Evolutionary conservation across 257 asterid genomes (phyloP).

Genomic region (Buddleja alternifolia): DNA sequence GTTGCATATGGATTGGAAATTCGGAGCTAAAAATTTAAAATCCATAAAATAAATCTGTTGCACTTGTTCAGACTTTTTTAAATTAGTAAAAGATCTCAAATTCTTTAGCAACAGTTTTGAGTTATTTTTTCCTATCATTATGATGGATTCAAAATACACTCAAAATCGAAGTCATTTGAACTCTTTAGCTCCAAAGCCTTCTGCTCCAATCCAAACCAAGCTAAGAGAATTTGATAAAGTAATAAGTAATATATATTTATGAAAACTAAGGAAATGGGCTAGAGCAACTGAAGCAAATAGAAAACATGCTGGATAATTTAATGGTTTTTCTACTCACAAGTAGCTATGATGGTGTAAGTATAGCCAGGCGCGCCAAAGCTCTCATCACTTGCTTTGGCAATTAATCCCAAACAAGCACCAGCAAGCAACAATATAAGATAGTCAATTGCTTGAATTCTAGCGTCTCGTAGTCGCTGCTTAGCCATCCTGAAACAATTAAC

Average conservation of each 20-base stretch:
- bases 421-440: constrained; percentile 84
- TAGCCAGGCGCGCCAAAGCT: constrained; percentile 87
- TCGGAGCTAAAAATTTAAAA: too few relatives aligned
- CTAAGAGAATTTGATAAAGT: too few relatives aligned
- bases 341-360: constrained; percentile 85
- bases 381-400: constrained; percentile 73
- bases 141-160: too few relatives aligned
- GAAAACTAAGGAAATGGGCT: neutral
- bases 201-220: too few relatives aligned
- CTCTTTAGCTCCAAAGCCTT: too few relatives aligned
- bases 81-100: too few relatives aligned
- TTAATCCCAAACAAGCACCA: constrained; percentile 88
- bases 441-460: constrained; percentile 77
- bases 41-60: too few relatives aligned
- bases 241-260: neutral
- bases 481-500: constrained; percentile 56
- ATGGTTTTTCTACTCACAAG: constrained; percentile 60
- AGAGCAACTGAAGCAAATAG: neutral
- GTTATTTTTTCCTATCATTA: too few relatives aligned
- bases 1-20: too few relatives aligned
- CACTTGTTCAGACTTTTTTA: too few relatives aligned
- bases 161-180: too few relatives aligned
- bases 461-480: constrained; percentile 88
- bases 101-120: too few relatives aligned
- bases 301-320: neutral